Base-by-base conservation (phyloP, 1,284 basidiomycete genomes). In the Irpex sp. region DNA sequence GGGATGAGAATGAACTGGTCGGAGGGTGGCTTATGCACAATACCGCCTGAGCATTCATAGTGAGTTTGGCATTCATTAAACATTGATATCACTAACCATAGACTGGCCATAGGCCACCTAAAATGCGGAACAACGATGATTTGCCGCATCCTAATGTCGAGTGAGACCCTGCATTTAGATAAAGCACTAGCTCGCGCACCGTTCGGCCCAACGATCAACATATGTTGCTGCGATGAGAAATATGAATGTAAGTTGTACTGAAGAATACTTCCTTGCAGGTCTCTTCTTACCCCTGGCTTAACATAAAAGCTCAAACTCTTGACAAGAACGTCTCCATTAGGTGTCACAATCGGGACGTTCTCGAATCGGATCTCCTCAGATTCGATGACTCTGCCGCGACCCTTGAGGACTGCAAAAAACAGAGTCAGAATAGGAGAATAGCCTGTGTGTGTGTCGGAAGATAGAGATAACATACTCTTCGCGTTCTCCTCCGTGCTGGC, bases 71-170 rank as follows among this genome's bases (percentile, higher is more conserved):
- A 15, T 26, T 15, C 47, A 37, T n/a, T 17, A 17, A 5, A 31
- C 26, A 57, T 19, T 15, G 19, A 38, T 19, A 8, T 40, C 21
- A 62, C 79, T 57, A 62, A 81, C 88, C 97, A 72, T 98, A 97
- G 3, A 98, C 92, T 1, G 97, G 96, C 96, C 97, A 99, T 5
- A 99, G 85, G 17, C 96, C 97, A 49, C 96, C 97, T 2, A 99
- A 82, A 64, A 98, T 97, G 31, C 97, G 88, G 83, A 97, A 98
- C 58, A 98, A 78, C 5, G 91, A 94, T 0, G 91, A 93, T 75
- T 97, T 97, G 26, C 95, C 95, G 70, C 93, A 92, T 8, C 89
- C 88, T 88, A 61, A 34, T 34, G 34, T 48, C 57, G 56, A 54
- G 21, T 56, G 36, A 58, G 62, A 44, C 51, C 62, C 54, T 54